These are phyloP conservation scores for Backusella liffmaniae DNA, from an alignment of 192 early-diverging fungal genomes.

Conservation along the genomic window DNA sequence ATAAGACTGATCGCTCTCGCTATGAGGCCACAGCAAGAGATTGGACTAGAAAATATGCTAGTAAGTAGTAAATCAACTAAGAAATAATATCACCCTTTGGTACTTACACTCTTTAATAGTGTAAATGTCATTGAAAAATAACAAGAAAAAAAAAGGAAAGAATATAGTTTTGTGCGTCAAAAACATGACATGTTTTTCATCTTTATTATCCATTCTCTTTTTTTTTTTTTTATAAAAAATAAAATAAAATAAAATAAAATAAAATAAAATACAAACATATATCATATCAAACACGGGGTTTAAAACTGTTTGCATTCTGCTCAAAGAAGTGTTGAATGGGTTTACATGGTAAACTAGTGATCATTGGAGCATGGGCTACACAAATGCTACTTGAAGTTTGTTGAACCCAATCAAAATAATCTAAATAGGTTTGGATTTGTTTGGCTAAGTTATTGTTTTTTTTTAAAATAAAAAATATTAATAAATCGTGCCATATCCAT, in stretches of 20 bases:
- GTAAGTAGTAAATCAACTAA: conserved; percentile 13
- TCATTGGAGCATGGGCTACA: conserved; percentile 24
- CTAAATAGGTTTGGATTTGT: conserved; percentile 30
- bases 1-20: conserved; percentile 89
- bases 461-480: not conserved
- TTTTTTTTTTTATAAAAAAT: not conserved
- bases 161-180: not conserved
- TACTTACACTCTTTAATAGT: not conserved
- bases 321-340: conserved; percentile 25
- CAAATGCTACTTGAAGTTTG: conserved; percentile 27
- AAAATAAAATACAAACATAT: conserved; percentile 1
- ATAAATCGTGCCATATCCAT: not conserved
- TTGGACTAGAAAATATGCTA: conserved; percentile 92
- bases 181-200: not conserved
- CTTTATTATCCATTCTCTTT: not conserved
- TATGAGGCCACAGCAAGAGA: conserved; percentile 90
- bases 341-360: conserved; percentile 16
- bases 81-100: not conserved
- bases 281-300: conserved; percentile 23
- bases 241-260: conserved; percentile 10
- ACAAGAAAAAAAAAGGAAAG: not conserved
- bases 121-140: not conserved
- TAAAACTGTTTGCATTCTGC: conserved; percentile 35
- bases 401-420: conserved; percentile 35
- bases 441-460: too few species aligned